Percentiles rank a stretch among this genome's conserved stretches.
These are phyloP conservation scores for Apiospora pterosperma DNA, from an alignment of 2,329 filamentous ascomycete species.

Conservation along the genomic window DNA sequence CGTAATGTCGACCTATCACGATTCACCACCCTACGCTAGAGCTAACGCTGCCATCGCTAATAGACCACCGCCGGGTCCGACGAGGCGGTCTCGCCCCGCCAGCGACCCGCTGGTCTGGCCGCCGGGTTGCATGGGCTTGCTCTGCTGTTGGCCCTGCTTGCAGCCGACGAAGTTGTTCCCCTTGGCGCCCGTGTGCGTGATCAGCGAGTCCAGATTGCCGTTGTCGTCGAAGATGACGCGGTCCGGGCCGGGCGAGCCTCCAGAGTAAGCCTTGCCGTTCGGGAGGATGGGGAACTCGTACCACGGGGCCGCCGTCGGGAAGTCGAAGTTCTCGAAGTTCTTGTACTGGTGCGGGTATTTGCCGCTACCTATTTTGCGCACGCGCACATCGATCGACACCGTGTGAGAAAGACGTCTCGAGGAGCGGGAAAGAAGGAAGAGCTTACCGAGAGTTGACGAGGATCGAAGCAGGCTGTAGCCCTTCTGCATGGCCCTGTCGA, in stretches of 20 bases:
- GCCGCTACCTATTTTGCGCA: slow-evolving; percentile 18
- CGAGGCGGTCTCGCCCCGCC: neutral
- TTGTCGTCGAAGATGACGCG: slow-evolving; percentile 56
- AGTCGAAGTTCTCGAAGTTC: slow-evolving; percentile 39
- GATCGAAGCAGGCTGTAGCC: slow-evolving; percentile 28
- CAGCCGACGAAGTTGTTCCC: slow-evolving; percentile 63
- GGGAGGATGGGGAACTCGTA: slow-evolving; percentile 42
- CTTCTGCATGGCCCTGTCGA: slow-evolving; percentile 30
- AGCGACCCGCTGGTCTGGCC: neutral
- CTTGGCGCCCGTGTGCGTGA: slow-evolving; percentile 64
- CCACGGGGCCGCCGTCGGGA: slow-evolving; percentile 35
- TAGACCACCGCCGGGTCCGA: neutral
- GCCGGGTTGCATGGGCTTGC: neutral
- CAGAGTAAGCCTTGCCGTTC: slow-evolving; percentile 31
- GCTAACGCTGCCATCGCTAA: neutral
- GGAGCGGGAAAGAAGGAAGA: neutral
- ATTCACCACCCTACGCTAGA: neutral
- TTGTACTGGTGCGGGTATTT: slow-evolving; percentile 42
- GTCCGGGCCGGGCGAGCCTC: slow-evolving; percentile 59
- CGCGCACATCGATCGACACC: neutral
- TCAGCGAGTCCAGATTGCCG: slow-evolving; percentile 53
- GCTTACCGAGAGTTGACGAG: slow-evolving; percentile 22
- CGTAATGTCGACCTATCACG: neutral
- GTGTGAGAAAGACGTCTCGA: neutral
- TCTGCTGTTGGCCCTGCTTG: slow-evolving; percentile 9